Conservation (phyloP, 345 rosid genomes). For the Physaria fendleri region DNA sequence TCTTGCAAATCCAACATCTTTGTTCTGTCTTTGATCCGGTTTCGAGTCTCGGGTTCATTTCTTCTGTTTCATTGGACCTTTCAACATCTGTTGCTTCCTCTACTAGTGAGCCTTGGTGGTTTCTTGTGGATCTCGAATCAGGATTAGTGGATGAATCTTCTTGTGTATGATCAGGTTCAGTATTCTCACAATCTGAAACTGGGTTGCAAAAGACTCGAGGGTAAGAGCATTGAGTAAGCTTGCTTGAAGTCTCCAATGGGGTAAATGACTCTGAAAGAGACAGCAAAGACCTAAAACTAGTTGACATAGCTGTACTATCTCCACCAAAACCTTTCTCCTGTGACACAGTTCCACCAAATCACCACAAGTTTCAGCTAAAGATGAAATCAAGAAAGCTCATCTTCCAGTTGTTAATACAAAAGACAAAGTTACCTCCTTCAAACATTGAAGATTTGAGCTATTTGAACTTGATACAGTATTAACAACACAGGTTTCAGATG, state of each 20-base stretch:
- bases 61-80: slow-evolving; percentile 55
- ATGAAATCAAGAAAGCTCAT: neutral
- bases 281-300: slow-evolving; percentile 51
- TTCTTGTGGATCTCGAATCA: slow-evolving; percentile 39
- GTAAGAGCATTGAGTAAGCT: slow-evolving; percentile 42
- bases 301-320: slow-evolving; percentile 40
- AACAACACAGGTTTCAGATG: slow-evolving; percentile 11
- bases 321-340: slow-evolving; percentile 42
- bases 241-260: slow-evolving; percentile 49
- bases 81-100: slow-evolving; percentile 45
- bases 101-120: slow-evolving; percentile 42
- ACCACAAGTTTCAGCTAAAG: slow-evolving; percentile 6
- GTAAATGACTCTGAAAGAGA: slow-evolving; percentile 44
- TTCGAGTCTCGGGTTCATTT: slow-evolving; percentile 37
- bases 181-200: slow-evolving; percentile 56
- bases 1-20: slow-evolving; percentile 73
- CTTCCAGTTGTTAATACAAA: neutral
- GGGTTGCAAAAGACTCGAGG: slow-evolving; percentile 74
- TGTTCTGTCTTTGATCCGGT: slow-evolving; percentile 27
- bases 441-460: slow-evolving; percentile 39
- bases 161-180: slow-evolving; percentile 35
- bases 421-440: slow-evolving; percentile 43
- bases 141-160: slow-evolving; percentile 7
- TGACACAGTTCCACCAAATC: neutral
- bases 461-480: slow-evolving; percentile 36